Evolutionary conservation across 106 monocot genomes (phyloP), one percentile per base, ranked within the genome.

Genomic region (Gastrodia elata): DNA sequence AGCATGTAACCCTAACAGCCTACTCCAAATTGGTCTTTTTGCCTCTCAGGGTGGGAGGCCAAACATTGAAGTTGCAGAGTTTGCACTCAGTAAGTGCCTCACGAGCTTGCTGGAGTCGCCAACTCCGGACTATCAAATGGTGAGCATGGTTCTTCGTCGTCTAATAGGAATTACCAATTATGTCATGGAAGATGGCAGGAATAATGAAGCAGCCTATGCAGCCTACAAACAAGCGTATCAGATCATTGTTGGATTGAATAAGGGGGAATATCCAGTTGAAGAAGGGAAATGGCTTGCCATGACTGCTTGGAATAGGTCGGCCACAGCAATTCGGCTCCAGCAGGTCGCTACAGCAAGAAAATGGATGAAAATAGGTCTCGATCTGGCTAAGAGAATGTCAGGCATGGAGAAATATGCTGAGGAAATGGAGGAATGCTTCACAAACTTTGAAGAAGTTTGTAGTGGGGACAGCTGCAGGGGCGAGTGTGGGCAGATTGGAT

Each of bases 281-380:
- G 98, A 93, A 72, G 93, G 93, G 64, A 93, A 93, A 42, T 98
- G 97, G 97, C 83, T 93, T 18, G 93, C 93, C 6, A 88, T 78
- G 69, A 86, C 86, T 10, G 90, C 93, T 7, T 98, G 97, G 97
- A 98, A 98, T 78, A 91, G 70, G 74, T 77, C 90, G 24, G 88
- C 75, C 3, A 27, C 82, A 40, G 84, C 88, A 8, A 68, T 87
- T 18, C 78, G 91, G 27, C 59, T 91, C 20, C 73, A 79, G 14
- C 93, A 93, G 25, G 81, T 73, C 28, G 77, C 68, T 30, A 76
- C 71, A 7, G 93, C 90, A 1, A 85, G 70, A 67, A 98, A 73
- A 43, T 93, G 97, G 97, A 93, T 98, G 93, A 98, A 87, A 37
- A 82, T 98, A 78, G 90, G 92, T 3, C 59, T 98, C 69, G 93